phyloP scores from a whole-genome alignment of 495 filamentous ascomycete species.

The Astrocystis sublimbata region DNA sequence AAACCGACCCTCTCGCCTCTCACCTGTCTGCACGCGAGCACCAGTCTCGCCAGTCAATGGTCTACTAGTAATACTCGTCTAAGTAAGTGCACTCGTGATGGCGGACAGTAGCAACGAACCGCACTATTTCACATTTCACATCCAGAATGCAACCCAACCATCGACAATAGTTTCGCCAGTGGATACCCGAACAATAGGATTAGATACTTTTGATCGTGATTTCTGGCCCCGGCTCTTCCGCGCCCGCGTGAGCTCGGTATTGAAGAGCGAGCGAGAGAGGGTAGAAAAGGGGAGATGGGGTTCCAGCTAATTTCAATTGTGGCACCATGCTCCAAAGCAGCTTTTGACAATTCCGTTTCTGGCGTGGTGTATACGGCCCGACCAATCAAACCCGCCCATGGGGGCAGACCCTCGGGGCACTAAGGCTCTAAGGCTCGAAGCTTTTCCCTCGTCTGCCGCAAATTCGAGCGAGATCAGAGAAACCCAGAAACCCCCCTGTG shows the following conservation, averaged over 20 bases:
- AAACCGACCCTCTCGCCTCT: too few relatives aligned
- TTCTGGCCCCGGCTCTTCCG: background rate
- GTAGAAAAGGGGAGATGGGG: background rate
- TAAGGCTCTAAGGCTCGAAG: too few relatives aligned
- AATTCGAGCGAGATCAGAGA: background rate
- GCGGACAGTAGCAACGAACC: too few relatives aligned
- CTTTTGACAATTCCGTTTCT: background rate
- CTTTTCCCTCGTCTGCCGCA: background rate
- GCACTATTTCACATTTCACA: background rate
- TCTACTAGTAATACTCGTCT: too few relatives aligned
- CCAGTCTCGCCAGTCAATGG: too few relatives aligned
- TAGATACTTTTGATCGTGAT: too few relatives aligned
- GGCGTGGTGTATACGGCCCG: background rate
- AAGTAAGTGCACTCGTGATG: too few relatives aligned
- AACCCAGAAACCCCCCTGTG: too few relatives aligned
- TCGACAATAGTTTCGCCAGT: background rate
- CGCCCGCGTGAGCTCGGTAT: background rate
- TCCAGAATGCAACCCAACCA: background rate
- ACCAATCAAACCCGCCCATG: too few relatives aligned
- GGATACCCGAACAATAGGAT: background rate
- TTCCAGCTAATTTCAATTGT: constrained; percentile 1
- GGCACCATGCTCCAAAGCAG: background rate
- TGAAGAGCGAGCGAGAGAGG: background rate
- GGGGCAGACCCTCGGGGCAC: too few relatives aligned
- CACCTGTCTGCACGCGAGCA: too few relatives aligned